A percentile compares a stretch with the other conserved stretches of the same genome.
Evolutionary conservation across 176 grass and related monocot genomes (phyloP).

Genomic region (Triticum timopheevii): DNA sequence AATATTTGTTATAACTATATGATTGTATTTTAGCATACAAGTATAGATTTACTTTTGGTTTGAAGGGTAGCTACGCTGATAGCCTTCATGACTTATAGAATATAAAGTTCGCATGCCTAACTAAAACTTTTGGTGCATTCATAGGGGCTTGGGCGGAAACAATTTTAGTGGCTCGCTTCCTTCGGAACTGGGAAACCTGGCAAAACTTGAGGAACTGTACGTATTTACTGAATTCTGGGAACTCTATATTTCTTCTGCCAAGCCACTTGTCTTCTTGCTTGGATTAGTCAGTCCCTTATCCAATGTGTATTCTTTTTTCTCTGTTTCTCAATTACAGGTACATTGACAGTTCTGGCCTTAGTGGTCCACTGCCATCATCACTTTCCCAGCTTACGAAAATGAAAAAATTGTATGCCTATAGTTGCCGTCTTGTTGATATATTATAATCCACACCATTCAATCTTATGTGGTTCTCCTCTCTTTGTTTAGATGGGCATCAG

Average conservation of each 20-base stretch:
- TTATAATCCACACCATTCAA: not conserved
- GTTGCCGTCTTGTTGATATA: not conserved
- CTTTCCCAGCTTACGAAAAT: slow-evolving; percentile 62
- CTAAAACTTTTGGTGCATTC: not conserved
- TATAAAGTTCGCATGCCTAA: not conserved
- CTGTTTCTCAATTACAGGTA: slow-evolving; percentile 49
- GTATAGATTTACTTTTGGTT: not conserved
- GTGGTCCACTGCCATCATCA: slow-evolving; percentile 53
- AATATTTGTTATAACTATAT: not conserved
- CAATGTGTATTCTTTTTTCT: not conserved
- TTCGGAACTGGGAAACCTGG: no score
- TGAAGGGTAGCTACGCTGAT: not conserved
- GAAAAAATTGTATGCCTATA: not conserved
- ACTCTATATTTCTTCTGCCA: not conserved
- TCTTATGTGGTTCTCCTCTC: not conserved
- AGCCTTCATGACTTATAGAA: not conserved
- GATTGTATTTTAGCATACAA: not conserved
- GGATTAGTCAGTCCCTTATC: not conserved
- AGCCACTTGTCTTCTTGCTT: not conserved
- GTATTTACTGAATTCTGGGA: no score
- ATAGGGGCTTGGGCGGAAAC: slow-evolving; percentile 31
- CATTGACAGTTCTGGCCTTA: slow-evolving; percentile 65
- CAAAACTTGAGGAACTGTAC: no score
- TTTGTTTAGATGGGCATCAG: slow-evolving; percentile 54
- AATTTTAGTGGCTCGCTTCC: not conserved